Base-by-base conservation (phyloP, 1,284 basidiomycete species). In the Ganoderma sinense region DNA sequence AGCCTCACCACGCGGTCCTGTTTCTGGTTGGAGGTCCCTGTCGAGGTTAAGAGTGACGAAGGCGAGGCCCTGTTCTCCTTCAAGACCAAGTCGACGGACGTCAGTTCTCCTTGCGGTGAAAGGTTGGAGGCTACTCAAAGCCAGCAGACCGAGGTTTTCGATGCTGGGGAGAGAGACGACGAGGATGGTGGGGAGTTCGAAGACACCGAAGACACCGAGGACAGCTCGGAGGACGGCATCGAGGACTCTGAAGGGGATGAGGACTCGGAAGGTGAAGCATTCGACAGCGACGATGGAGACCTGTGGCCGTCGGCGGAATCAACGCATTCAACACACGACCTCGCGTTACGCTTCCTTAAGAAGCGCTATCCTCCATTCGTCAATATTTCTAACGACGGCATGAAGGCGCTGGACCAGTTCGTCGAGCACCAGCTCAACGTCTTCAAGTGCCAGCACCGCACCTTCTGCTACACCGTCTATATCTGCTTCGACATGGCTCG, bases 391-490 rank as follows among this genome's bases (percentile, higher is more conserved):
- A 18, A 16, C 11, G 18, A 58, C 10, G 55, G 23, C 6, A 4
- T 10, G 55, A 29, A 29, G 23, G 65, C 55, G 14, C 23, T 66
- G 13, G 31, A 11, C 4, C 65, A 61, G 45, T 31, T 55, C 31
- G 20, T 40, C 43, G 39, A 66, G 33, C 53, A 53, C 39, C 33
- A 62, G 43, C 23, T 20, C 31, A 29, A 62, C 20, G 40, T 51
- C 26, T 66, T 66, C 58, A 51, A 29, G 13, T 26, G 61, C 31
- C 65, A 66, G 31, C 65, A 66, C n/a, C 58, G 65, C 26, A 60
- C 20, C 20, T 60, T 61, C 26, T 51, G 8, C 33, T 62, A 40
- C 45, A 26, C 45, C 20, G 14, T 61, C 8, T 66, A 62, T 59
- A 29, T 66, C 65, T 23, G 10, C 26, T 29, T n/a, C 4, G 26